phyloP scores from a whole-genome alignment of 2,329 filamentous ascomycete genomes.

The Cadophora gregata region DNA sequence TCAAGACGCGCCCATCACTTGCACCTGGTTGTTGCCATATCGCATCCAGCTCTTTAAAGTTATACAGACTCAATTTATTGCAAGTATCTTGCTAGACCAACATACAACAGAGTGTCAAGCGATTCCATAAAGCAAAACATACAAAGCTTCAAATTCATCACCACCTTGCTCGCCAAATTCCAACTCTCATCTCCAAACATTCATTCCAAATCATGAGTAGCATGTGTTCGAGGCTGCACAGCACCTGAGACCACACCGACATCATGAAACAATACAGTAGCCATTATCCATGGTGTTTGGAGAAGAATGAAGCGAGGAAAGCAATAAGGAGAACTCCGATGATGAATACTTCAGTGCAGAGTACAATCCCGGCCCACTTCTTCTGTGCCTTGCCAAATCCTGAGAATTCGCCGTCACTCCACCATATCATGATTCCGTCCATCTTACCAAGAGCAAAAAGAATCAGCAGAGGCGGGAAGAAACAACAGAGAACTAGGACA shows the following conservation, averaged over 20 bases:
- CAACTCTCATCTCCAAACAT: background rate
- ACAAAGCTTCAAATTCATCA: conserved; percentile 1
- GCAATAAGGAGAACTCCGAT: conserved; percentile 32
- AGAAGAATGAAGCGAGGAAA: conserved; percentile 32
- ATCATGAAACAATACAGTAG: background rate
- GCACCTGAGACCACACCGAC: background rate
- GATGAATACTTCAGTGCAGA: conserved; percentile 29
- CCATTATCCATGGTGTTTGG: background rate
- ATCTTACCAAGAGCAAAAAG: conserved; percentile 38
- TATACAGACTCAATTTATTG: background rate
- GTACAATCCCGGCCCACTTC: conserved; percentile 31
- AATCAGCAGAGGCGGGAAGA: conserved; percentile 41
- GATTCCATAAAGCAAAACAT: conserved; percentile 4
- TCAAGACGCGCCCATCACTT: no score
- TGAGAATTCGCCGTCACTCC: conserved; percentile 35
- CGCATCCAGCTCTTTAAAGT: background rate
- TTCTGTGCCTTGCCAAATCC: conserved; percentile 38
- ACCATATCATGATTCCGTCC: conserved; percentile 39
- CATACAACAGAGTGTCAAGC: background rate
- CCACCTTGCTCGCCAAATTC: background rate
- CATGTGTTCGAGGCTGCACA: background rate
- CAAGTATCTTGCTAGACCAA: background rate
- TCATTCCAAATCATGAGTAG: background rate
- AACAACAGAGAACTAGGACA: conserved; percentile 36
- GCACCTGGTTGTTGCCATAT: no score